These are phyloP conservation scores for Candida taoyuanica DNA, from an alignment of 805 yeast genomes.

Conservation along the genomic window DNA sequence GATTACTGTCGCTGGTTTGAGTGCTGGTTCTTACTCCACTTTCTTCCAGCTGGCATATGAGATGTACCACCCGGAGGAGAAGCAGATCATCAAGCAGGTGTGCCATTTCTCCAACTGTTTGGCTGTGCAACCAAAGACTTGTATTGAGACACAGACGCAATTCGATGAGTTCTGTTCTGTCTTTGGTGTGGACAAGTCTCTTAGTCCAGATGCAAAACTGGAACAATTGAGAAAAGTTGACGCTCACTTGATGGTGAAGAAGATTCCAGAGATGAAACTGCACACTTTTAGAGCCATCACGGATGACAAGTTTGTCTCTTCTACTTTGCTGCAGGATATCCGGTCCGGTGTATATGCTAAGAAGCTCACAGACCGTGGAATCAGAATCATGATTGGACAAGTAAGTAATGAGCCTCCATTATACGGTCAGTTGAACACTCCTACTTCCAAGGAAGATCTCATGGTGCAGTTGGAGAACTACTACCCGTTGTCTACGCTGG, in stretches of 20 bases:
- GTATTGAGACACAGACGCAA: conserved; percentile 28
- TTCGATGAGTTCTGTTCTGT: conserved; percentile 31
- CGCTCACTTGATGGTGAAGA: conserved; percentile 14
- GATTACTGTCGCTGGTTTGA: conserved; percentile 42
- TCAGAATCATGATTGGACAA: conserved; percentile 31
- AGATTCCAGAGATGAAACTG: conserved; percentile 23
- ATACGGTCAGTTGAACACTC: conserved; percentile 31
- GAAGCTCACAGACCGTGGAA: conserved; percentile 19
- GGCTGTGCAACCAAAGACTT: conserved; percentile 35
- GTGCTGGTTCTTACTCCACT: conserved; percentile 43
- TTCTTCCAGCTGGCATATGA: conserved; percentile 40
- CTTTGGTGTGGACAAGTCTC: conserved; percentile 19
- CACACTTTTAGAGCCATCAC: conserved; percentile 38
- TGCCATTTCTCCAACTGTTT: conserved; percentile 34
- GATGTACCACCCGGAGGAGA: conserved; percentile 35
- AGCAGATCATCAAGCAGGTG: conserved; percentile 36
- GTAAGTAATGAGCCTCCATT: conserved; percentile 31
- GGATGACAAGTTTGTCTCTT: conserved; percentile 33
- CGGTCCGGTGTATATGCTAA: conserved; percentile 27
- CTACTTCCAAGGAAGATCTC: conserved; percentile 19
- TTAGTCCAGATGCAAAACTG: conserved; percentile 20
- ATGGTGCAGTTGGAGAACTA: conserved; percentile 33
- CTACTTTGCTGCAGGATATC: conserved; percentile 30
- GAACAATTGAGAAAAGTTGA: conserved; percentile 19
- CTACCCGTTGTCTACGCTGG: conserved; percentile 24